These are phyloP conservation scores for Chalaropsis thielavioides DNA, from an alignment of 2,329 filamentous ascomycete species.

Conservation along the genomic window DNA sequence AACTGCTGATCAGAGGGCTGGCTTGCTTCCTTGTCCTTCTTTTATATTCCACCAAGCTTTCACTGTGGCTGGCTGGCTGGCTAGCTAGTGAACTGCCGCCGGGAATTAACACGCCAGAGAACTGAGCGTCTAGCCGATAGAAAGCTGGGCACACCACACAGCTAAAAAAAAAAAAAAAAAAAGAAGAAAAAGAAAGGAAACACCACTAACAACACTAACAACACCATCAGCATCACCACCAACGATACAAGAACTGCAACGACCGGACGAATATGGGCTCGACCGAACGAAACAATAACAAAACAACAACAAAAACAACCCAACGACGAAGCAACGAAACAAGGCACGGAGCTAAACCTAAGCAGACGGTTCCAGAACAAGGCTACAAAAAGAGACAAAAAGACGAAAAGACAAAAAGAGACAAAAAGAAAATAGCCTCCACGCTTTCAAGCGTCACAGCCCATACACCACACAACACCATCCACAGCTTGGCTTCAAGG, in stretches of 20 bases:
- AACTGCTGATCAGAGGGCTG: neutral
- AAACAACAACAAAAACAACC: constrained; percentile 9
- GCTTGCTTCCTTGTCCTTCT: constrained; percentile 7
- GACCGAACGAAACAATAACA: neutral
- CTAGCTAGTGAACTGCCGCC: neutral
- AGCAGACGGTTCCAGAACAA: neutral
- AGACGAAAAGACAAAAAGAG: neutral
- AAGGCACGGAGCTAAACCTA: neutral
- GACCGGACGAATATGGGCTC: neutral
- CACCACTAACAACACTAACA: too few species aligned
- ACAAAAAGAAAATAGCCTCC: too few species aligned
- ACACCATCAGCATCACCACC: too few species aligned
- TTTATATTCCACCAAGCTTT: constrained; percentile 3
- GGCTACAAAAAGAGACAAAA: neutral
- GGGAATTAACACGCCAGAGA: neutral
- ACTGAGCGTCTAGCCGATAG: neutral
- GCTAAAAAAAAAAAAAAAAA: too few species aligned
- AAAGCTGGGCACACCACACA: neutral
- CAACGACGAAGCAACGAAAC: neutral
- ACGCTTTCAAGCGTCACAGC: too few species aligned
- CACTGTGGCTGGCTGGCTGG: neutral
- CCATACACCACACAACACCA: too few species aligned
- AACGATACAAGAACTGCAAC: too few species aligned
- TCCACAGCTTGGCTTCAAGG: too few species aligned
- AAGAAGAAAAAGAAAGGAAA: too few species aligned